Evolutionary conservation across 1,139 yeast genomes (phyloP).

Genomic region (Petasospora rhodanensis): DNA sequence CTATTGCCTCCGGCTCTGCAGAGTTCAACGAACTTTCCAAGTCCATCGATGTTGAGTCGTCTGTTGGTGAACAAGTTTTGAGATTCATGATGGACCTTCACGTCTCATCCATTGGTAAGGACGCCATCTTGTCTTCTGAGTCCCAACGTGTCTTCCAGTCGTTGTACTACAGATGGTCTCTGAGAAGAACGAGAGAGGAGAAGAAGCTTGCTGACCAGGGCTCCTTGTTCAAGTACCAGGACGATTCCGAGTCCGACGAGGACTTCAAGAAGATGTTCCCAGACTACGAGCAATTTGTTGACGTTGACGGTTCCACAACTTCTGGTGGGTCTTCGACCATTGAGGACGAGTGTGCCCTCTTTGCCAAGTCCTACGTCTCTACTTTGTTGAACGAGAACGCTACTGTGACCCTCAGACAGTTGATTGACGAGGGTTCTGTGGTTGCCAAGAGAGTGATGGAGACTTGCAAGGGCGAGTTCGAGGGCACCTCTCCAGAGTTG

Average conservation of each 20-base stretch:
- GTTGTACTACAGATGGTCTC: conserved; percentile 76
- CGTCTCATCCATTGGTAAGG: conserved; percentile 8
- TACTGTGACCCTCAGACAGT: conserved; percentile 24
- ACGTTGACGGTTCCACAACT: conserved; percentile 30
- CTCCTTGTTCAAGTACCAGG: conserved; percentile 57
- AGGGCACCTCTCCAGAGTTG: conserved; percentile 25
- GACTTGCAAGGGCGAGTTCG: conserved; percentile 25
- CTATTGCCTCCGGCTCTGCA: conserved; percentile 29
- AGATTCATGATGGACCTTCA: conserved; percentile 34
- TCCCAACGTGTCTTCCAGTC: conserved; percentile 49
- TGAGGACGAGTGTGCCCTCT: conserved; percentile 32
- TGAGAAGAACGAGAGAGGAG: conserved; percentile 61
- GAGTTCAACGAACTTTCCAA: conserved; percentile 38
- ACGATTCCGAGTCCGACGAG: conserved; percentile 62
- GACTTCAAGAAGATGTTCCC: conserved; percentile 81
- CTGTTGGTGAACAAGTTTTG: conserved; percentile 44
- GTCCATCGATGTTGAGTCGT: conserved; percentile 39
- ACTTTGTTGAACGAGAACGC: conserved; percentile 26
- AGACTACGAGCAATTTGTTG: conserved; percentile 69
- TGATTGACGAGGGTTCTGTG: conserved; percentile 41
- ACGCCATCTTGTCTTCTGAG: conserved; percentile 22
- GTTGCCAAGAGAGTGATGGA: conserved; percentile 30
- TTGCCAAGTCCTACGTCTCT: conserved; percentile 36
- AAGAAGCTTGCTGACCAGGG: conserved; percentile 57
- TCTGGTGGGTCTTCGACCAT: conserved; percentile 24